phyloP scores from a whole-genome alignment of 345 rosid genomes.

The Linum tenue region DNA sequence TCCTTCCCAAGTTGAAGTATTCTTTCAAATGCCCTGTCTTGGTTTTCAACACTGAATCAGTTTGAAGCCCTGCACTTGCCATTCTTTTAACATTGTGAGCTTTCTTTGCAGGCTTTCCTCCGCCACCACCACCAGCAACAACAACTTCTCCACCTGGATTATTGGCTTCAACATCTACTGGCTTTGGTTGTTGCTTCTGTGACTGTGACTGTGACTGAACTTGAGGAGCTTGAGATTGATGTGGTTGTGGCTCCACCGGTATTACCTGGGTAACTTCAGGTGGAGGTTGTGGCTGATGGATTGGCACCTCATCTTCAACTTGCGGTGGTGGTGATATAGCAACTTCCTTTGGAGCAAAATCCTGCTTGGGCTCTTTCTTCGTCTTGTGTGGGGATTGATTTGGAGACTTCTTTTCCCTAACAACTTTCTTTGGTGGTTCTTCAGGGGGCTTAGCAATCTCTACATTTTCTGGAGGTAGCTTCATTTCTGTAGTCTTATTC shows the following conservation, averaged over 20 bases:
- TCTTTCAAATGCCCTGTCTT: not conserved
- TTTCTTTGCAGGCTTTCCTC: not conserved
- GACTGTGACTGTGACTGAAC: not conserved
- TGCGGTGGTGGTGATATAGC: not conserved
- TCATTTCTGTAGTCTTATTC: no score
- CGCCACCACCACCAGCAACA: not conserved
- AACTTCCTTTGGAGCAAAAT: not conserved
- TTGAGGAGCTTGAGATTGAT: not conserved
- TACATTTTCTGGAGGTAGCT: not conserved
- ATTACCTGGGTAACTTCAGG: no score
- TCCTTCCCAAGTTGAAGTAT: not conserved
- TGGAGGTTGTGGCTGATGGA: no score
- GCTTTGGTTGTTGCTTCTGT: not conserved
- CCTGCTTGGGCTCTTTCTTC: no score
- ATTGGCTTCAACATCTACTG: not conserved
- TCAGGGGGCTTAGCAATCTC: not conserved
- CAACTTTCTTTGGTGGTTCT: not conserved
- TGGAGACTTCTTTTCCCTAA: not conserved
- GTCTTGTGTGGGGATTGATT: not conserved
- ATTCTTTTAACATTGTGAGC: not conserved
- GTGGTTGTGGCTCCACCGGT: not conserved
- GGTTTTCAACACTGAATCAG: not conserved
- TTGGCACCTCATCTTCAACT: not conserved
- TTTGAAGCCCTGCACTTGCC: not conserved
- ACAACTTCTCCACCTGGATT: no score